Percentiles rank a stretch among this genome's conserved stretches.
These are phyloP conservation scores for Aspergillus uvarum DNA, from an alignment of 2,329 filamentous ascomycete genomes.

Conservation along the genomic window DNA sequence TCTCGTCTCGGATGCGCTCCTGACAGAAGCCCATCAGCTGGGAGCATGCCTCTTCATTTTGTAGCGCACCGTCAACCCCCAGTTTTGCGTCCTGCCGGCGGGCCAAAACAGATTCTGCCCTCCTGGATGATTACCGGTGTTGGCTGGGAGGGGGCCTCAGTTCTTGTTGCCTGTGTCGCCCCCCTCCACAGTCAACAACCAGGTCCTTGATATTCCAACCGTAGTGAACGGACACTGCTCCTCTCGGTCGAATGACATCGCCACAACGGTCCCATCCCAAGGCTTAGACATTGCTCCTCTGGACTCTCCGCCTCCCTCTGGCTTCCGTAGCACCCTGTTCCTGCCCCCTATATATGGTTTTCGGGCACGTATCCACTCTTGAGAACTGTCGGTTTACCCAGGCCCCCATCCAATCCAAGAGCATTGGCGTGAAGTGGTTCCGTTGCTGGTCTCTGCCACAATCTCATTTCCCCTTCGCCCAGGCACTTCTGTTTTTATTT, in stretches of 20 bases:
- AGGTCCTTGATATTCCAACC: not conserved
- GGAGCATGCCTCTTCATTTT: not conserved
- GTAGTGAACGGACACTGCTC: not conserved
- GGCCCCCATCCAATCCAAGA: slow-evolving; percentile 2
- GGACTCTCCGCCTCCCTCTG: not conserved
- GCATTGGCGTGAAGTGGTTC: slow-evolving; percentile 3
- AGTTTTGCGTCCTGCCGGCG: not conserved
- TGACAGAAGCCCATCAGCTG: not conserved
- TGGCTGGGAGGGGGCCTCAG: not conserved
- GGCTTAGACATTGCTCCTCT: slow-evolving; percentile 1
- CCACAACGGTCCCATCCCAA: slow-evolving; percentile 1
- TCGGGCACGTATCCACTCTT: slow-evolving; percentile 5
- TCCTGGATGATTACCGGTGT: not conserved
- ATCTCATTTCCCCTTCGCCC: slow-evolving; percentile 4
- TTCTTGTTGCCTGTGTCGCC: not conserved
- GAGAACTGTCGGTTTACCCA: slow-evolving; percentile 3
- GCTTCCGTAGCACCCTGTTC: not conserved
- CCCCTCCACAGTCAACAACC: not conserved
- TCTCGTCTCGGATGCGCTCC: slow-evolving; percentile 1
- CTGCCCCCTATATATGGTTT: slow-evolving; percentile 8
- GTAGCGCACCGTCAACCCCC: not conserved
- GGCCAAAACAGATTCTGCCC: not conserved
- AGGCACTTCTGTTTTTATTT: slow-evolving; percentile 8
- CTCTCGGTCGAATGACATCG: slow-evolving; percentile 1
- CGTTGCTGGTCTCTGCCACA: not conserved